A percentile compares a stretch with the other conserved stretches of the same genome.
phyloP scores from a whole-genome alignment of 2,329 filamentous ascomycete species.

The Arthrobotrys entomopaga region DNA sequence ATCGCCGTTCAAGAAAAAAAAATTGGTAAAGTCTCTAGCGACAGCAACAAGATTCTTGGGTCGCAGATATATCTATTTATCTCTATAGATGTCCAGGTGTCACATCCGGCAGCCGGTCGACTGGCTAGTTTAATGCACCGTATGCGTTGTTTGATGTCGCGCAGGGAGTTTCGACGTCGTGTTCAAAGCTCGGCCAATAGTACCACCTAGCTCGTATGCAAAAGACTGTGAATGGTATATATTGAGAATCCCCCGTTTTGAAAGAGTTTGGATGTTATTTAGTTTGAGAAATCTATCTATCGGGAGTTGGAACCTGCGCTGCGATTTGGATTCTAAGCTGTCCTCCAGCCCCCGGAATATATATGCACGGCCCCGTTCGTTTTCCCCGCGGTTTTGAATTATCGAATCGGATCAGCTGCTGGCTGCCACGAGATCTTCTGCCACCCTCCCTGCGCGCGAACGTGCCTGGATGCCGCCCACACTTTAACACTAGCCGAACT shows the following conservation, averaged over 20 bases:
- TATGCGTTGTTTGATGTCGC: constrained; percentile 36
- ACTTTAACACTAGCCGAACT: too few relatives aligned
- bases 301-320: not conserved
- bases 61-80: not conserved
- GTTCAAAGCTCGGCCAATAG: not conserved
- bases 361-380: not conserved
- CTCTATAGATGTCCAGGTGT: not conserved
- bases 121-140: not conserved
- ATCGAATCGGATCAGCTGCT: constrained; percentile 52
- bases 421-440: constrained; percentile 45
- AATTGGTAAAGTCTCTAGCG: not conserved
- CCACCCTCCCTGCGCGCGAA: constrained; percentile 15
- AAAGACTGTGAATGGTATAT: not conserved
- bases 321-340: constrained; percentile 7
- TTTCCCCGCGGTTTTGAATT: constrained; percentile 38
- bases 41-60: not conserved
- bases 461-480: too few relatives aligned
- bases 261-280: too few relatives aligned
- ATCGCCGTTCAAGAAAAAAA: not conserved
- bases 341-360: constrained; percentile 25
- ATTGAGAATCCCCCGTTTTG: too few relatives aligned
- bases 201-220: not conserved
- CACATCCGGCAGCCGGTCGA: not conserved
- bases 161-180: not conserved
- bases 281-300: too few relatives aligned